These are phyloP conservation scores for Carallia pectinifolia DNA, from an alignment of 345 rosid species.

Conservation along the genomic window DNA sequence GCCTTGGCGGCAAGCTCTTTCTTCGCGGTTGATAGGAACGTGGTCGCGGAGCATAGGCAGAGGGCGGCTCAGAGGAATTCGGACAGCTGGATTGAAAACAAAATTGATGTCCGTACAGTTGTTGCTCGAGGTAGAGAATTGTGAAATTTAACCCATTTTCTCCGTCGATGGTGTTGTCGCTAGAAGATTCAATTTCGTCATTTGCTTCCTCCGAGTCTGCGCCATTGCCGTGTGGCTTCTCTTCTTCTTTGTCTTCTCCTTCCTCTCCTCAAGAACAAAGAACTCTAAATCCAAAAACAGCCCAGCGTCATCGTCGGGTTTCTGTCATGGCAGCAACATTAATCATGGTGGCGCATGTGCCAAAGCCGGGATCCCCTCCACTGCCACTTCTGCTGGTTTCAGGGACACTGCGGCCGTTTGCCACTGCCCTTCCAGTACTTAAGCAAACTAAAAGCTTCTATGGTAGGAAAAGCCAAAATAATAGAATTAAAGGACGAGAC, in stretches of 20 bases:
- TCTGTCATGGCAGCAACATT: slow-evolving; percentile 41
- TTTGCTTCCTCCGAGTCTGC: slow-evolving; percentile 24
- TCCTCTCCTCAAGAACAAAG: slow-evolving; percentile 47
- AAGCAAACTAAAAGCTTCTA: slow-evolving; percentile 97
- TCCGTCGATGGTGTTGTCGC: slow-evolving; percentile 9
- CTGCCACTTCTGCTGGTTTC: not conserved
- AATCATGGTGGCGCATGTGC: slow-evolving; percentile 46
- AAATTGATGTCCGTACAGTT: slow-evolving; percentile 44
- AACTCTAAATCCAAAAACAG: slow-evolving; percentile 93
- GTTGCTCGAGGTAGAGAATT: slow-evolving; percentile 54
- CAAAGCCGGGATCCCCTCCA: slow-evolving; percentile 14
- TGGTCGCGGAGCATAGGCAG: no score
- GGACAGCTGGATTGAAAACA: no score
- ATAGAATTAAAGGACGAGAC: not conserved
- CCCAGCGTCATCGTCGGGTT: slow-evolving; percentile 46
- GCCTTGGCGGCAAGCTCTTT: no score
- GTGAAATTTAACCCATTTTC: slow-evolving; percentile 62
- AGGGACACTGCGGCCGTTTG: slow-evolving; percentile 5
- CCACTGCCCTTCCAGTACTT: slow-evolving; percentile 79
- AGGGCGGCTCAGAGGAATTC: no score
- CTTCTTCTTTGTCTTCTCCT: slow-evolving; percentile 25
- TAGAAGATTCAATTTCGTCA: slow-evolving; percentile 12
- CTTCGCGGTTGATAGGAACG: no score
- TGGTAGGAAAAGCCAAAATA: slow-evolving; percentile 45
- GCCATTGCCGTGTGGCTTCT: slow-evolving; percentile 13